Base-by-base conservation (phyloP, 1,284 basidiomycete species). In the Cryptococcus sp. region DNA sequence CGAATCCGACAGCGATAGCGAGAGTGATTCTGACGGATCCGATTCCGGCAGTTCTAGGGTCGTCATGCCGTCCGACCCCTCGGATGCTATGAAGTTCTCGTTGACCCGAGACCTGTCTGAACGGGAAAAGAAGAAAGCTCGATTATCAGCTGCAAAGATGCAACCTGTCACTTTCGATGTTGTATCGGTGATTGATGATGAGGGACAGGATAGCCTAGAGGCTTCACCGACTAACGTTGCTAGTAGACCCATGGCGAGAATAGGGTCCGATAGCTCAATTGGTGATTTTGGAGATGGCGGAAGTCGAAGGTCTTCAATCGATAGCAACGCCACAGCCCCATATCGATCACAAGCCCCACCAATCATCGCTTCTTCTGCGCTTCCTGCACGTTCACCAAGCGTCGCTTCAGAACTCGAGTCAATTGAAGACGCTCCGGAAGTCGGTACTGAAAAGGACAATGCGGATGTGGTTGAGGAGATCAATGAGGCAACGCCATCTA, bases 231-330 rank as follows among this genome's bases (percentile, higher is more conserved):
- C 19, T 9, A 28, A 28, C 4, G 28, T 22, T 23, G 41, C 41
- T 14, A 19, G 41, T 24, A 4, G 21, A 22, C 5, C 23, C 7
- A 19, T 14, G 41, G n/a, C 13, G n/a, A 2, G 52, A 51, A 7
- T 31, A 41, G 64, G 57, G 5, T 64, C 63, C 0, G 67, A 68
- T 21, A 64, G 61, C 42, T 66, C 65, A 4, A 66, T 72, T 16
- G 69, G 65, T 19, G 66, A 69, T 37, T 64, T 67, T 46, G 62
- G 48, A 9, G 62, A 60, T 22, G 64, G 56, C 5, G 46, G 37
- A 34, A 45, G 25, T 21, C 5, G 36, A 16, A 16, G 36, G 14
- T 39, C 36, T 19, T 39, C 36, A 4, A 39, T 39, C 14, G 36
- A 39, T 19, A 19, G 36, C 16, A 16, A 5, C 16, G 18, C 18